Base-by-base conservation (phyloP, 225 moss, liverwort and hornwort genomes). In the Anthoceros angustus region DNA sequence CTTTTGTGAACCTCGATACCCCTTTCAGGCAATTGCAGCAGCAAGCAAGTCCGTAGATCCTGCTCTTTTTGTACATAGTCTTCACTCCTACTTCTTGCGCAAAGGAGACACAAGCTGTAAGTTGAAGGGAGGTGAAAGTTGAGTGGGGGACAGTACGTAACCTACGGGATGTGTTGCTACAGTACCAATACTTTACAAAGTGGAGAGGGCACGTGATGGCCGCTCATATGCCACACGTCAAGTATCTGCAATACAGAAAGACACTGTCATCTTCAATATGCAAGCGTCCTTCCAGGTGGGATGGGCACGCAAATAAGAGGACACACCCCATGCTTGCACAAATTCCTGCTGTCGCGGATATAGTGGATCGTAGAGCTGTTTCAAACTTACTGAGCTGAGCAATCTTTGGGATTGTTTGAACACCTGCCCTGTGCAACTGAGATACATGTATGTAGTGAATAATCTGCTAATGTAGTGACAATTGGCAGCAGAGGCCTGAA, bases 11-110 rank as follows among this genome's bases (percentile, higher is more conserved):
- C 18, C 72, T 72, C 5, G 70, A 61, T 61, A 63, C 42, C 46
- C 64, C 64, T 69, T 9, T 50, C 74, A 82, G 81, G 81, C 81
- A 48, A 75, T 82, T 67, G 81, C 81, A 62, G 81, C 81, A 74
- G 81, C 78, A 46, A 78, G 75, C 67, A 82, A 82, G 75, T 82
- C 78, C 2, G 78, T 82, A 64, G 78, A 82, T 63, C 78, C 78
- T 72, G 62, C 73, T 26, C 74, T 82, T 65, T 69, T 78, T 23
- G 78, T 78, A 41, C 81, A 82, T 69, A 82, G 81, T 75, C 76
- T 82, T 62, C 81, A 82, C 66, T 73, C 81, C 39, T 82, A 82
- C 71, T 82, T 82, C 64, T 78, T 82, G 40, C 67, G 71, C 16
- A 82, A 75, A 64, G 81, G 81, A 66, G 81, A 82, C 74, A 71